These are phyloP conservation scores for Mycena amicta DNA, from an alignment of 768 basidiomycete species.

Conservation along the genomic window DNA sequence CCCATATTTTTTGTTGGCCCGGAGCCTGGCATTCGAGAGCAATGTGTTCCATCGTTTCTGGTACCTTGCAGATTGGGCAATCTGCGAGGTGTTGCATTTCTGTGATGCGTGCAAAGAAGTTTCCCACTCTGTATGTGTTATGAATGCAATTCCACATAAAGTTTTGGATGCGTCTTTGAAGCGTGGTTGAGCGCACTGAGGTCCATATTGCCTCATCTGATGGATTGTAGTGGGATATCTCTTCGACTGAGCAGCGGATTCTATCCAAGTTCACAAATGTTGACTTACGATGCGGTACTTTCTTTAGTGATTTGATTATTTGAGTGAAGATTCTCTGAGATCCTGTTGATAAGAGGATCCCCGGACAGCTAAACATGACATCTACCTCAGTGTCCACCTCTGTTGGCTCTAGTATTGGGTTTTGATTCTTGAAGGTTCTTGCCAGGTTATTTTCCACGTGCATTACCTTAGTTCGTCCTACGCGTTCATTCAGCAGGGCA, in stretches of 20 bases:
- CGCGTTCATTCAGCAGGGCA: background rate
- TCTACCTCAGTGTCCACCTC: constrained; percentile 4
- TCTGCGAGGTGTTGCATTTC: background rate
- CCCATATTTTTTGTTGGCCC: background rate
- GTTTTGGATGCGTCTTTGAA: background rate
- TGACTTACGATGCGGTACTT: background rate
- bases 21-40: no score
- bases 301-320: background rate
- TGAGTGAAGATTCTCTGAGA: constrained; percentile 2
- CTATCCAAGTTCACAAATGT: no score
- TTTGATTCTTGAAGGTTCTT: background rate
- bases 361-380: background rate
- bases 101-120: background rate
- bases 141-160: background rate
- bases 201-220: no score
- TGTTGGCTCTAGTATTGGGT: background rate
- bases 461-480: background rate
- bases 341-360: background rate
- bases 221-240: no score
- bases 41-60: no score
- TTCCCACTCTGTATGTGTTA: background rate
- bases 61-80: no score
- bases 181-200: no score
- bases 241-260: no score
- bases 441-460: background rate